Conservation (phyloP, 345 rosid species). For the Gossypium ekmanianum region DNA sequence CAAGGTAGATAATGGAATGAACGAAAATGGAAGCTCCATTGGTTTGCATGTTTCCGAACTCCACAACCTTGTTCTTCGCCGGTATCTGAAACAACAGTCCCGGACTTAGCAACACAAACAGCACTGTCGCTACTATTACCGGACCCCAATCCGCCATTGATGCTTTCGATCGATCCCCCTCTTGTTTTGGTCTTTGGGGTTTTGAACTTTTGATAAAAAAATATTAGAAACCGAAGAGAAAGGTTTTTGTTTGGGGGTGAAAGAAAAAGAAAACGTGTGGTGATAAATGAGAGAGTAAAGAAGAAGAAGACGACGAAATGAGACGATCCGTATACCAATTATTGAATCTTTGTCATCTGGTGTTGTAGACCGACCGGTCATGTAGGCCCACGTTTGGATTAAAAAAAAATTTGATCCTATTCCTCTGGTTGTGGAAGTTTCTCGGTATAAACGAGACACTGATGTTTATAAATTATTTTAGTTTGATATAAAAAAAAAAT, state of each 20-base stretch:
- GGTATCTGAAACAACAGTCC: constrained; percentile 77
- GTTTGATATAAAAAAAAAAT: too few relatives aligned
- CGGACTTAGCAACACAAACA: constrained; percentile 61
- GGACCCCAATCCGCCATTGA: constrained; percentile 79
- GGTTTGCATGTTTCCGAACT: constrained; percentile 67
- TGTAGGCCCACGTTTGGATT: too few relatives aligned
- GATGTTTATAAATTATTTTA: too few relatives aligned
- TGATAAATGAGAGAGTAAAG: neutral
- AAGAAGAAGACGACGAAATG: neutral
- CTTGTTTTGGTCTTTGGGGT: neutral
- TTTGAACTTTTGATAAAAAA: neutral
- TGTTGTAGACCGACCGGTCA: too few relatives aligned
- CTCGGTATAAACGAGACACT: too few relatives aligned
- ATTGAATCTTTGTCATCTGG: too few relatives aligned
- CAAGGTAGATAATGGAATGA: constrained; percentile 58
- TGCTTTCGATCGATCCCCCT: neutral
- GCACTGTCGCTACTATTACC: constrained; percentile 53
- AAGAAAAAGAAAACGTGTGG: neutral
- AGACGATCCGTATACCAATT: too few relatives aligned
- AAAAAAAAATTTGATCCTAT: too few relatives aligned
- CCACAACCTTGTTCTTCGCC: constrained; percentile 42
- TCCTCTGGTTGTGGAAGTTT: too few relatives aligned
- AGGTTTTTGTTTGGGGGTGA: neutral
- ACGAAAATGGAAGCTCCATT: constrained; percentile 57
- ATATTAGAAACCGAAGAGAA: neutral